Evolutionary conservation across 2,329 filamentous ascomycete species (phyloP), one percentile per base, ranked within the genome.

Genomic region (Cercospora canescens): DNA sequence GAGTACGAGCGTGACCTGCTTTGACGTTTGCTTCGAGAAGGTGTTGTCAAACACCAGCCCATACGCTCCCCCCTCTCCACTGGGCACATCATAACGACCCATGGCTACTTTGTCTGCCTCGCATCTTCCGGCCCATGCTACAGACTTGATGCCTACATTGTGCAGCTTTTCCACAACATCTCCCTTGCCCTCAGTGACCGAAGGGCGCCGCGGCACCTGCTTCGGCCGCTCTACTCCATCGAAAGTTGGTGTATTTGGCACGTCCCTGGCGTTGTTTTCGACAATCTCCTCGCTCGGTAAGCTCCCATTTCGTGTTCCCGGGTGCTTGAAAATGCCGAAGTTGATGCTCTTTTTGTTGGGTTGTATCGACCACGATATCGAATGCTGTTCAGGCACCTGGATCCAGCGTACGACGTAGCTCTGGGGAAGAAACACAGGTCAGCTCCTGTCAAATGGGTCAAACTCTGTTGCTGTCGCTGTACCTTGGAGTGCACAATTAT

Each of bases 321-420:
- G 94, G 78, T 98, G 95, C 79, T 97, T 98, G 81, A 99, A 96
- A 75, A 99, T 91, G 76, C 94, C 95, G 78, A 99, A 97, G 81
- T 98, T 97, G 80, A 99, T 91, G 66, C 94, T 97, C 82, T 97
- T 98, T 83, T 96, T 98, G 79, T 98, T 93, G 50, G 95, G 95
- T 77, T 98, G 94, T 41, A 99, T 88, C 76, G 93, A 97, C 95
- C 95, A 99, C 16, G 94, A 97, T 74, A 99, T 93, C 59, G 94
- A 97, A 79, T 97, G 90, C 62, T 91, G 91, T 70, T 93, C 89
- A 63, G 93, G 89, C 72, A 97, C 94, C 77, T 93, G 91, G 73
- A 97, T 92, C 94, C 95, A 99, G 76, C 95, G 93, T 64, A 99
- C 92, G 73, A 99, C 93, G 81, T 99, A 99, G 70, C 93, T 97